Evolutionary conservation across 371 early-diverging fungal species (phyloP), one percentile per base, ranked within the genome.

Genomic region (Actinomortierella ambigua): DNA sequence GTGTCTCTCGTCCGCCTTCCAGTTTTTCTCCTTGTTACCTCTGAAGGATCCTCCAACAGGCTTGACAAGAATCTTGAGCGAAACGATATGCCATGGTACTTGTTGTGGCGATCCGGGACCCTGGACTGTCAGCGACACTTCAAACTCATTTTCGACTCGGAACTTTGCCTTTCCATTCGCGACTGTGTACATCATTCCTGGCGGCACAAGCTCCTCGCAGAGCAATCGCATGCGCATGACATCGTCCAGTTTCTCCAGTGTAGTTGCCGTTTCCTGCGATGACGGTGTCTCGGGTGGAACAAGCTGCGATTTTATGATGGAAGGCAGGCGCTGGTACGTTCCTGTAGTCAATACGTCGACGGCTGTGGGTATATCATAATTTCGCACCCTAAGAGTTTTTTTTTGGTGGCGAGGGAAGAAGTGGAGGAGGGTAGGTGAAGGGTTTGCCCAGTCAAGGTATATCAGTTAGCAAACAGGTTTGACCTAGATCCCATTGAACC

Each of bases 301-400:
- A 71, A 83, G 79, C 15, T 78, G 77, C 65, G 87, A 75, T 46
- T 69, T 69, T 22, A 81, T 77, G n/a, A 79, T 73, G 9, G 66
- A 50, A 4, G 91, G 91, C 66, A 92, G 79, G 3, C 88, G 85
- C 52, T 85, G 86, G 62, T 91, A 90, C 9, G 86, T 81, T 46
- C 93, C 90, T 13, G 90, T 90, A 1, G 89, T 88, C 48, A 91
- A 77, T 15, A 91, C 84, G 65, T 92, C 91, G 6, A 91, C 86
- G 1, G 93, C 91, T 22, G 85, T 90, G 43, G 80, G 75, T 53
- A 92, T 85, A 69, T 92, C 93, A 62, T 86, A 90, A 73, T 90
- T 88, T 34, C 91, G 81, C 56, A 90, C 80, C 60, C 91, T 81
- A 59, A 9, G 22, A 27, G 15, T n/a, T n/a, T n/a, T n/a, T n/a